These are phyloP conservation scores for Epichloe sp. DNA, from an alignment of 2,329 filamentous ascomycete species.

Conservation along the genomic window DNA sequence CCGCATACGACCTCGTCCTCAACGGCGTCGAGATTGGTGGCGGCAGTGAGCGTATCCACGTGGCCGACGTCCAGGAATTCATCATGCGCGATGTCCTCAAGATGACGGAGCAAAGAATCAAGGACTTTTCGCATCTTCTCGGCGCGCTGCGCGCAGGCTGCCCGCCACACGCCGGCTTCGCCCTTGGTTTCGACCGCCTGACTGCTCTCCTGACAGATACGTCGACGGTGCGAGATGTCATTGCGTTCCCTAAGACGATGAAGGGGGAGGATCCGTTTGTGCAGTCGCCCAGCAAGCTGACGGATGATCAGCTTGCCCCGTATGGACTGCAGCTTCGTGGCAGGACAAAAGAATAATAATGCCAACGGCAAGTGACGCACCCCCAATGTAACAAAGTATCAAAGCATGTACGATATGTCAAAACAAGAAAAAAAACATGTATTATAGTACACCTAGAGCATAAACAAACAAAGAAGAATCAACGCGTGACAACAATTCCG, in stretches of 20 bases:
- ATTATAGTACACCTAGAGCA: no score
- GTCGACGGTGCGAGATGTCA: slow-evolving; percentile 77
- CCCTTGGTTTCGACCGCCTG: slow-evolving; percentile 81
- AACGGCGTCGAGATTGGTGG: slow-evolving; percentile 93
- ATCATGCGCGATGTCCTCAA: slow-evolving; percentile 73
- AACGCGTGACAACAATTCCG: no score
- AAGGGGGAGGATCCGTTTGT: slow-evolving; percentile 74
- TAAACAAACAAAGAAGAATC: no score
- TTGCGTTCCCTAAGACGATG: slow-evolving; percentile 91
- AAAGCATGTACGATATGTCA: slow-evolving; percentile 32
- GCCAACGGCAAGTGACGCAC: not conserved
- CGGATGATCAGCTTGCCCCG: slow-evolving; percentile 36
- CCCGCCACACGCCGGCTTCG: slow-evolving; percentile 88
- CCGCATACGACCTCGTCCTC: slow-evolving; percentile 91
- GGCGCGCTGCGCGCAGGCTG: slow-evolving; percentile 74
- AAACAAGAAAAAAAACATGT: no score
- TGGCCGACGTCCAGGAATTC: slow-evolving; percentile 68
- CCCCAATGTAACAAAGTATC: not conserved
- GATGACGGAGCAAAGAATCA: slow-evolving; percentile 59
- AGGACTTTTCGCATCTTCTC: slow-evolving; percentile 74
- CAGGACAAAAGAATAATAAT: not conserved
- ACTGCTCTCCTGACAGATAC: slow-evolving; percentile 66
- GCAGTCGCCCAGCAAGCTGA: slow-evolving; percentile 59
- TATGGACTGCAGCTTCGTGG: slow-evolving; percentile 29
- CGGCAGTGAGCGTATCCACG: slow-evolving; percentile 84